These are phyloP conservation scores for Globisporangium orthogonon DNA, from an alignment of 352 stramenopile species.

Conservation along the genomic window DNA sequence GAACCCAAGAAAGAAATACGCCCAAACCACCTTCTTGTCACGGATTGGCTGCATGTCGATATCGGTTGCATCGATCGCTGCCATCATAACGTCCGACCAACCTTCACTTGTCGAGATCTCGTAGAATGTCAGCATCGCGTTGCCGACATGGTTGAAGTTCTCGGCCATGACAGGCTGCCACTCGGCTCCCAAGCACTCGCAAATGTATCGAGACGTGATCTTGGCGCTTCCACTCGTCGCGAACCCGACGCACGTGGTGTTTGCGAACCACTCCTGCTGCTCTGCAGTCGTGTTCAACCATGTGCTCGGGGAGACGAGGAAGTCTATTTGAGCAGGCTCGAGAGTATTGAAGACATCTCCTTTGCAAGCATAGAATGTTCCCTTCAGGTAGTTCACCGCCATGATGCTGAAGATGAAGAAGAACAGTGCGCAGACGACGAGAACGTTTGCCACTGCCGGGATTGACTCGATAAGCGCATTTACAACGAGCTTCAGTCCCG, in stretches of 20 bases:
- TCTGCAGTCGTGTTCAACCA: slow-evolving; percentile 28
- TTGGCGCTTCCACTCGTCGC: slow-evolving; percentile 5
- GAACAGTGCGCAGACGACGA: slow-evolving; percentile 90
- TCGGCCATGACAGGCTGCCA: slow-evolving; percentile 48
- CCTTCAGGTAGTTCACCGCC: slow-evolving; percentile 92
- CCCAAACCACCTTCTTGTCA: slow-evolving; percentile 76
- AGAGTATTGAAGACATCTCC: slow-evolving; percentile 50
- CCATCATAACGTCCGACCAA: slow-evolving; percentile 91
- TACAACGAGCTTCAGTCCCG: slow-evolving; percentile 88
- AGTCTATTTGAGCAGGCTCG: slow-evolving; percentile 26
- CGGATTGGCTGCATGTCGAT: slow-evolving; percentile 90
- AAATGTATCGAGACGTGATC: slow-evolving; percentile 69
- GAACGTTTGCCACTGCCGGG: slow-evolving; percentile 85
- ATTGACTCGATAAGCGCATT: slow-evolving; percentile 88
- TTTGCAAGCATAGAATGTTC: slow-evolving; percentile 76
- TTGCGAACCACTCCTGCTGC: slow-evolving; percentile 47
- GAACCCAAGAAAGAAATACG: slow-evolving; percentile 87
- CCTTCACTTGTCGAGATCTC: slow-evolving; percentile 92
- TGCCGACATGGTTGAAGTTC: slow-evolving; percentile 85
- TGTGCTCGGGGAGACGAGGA: slow-evolving; percentile 31
- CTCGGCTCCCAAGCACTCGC: slow-evolving; percentile 44
- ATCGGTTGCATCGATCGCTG: slow-evolving; percentile 77
- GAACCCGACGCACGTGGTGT: slow-evolving; percentile 39
- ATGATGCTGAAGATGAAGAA: slow-evolving; percentile 96
- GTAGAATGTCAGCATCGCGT: slow-evolving; percentile 84